Base-by-base conservation (phyloP, 345 rosid genomes). In the Rubroshorea leprosula region DNA sequence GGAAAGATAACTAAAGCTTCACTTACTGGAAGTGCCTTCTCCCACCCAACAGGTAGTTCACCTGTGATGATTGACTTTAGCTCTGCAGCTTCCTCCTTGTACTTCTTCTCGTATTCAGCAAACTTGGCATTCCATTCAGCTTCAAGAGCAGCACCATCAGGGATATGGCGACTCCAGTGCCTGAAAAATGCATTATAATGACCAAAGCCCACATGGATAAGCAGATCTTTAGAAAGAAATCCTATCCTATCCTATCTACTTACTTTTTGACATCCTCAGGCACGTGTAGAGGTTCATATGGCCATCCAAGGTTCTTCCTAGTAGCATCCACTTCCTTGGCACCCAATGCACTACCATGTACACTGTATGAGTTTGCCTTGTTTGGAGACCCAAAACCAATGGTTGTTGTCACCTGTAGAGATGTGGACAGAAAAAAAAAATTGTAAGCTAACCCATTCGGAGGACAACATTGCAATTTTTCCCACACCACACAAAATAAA, bases 251-350 rank as follows among this genome's bases (percentile, higher is more conserved):
- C 31, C 5, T 5, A 23, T 29, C 62, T 54, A n/a, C 74, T 73
- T 65, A 94, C 99, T 67, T 83, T 60, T 82, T 85, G 64, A 94
- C 95, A 58, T 90, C 96, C 51, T 87, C 97, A 17, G 97, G 99
- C 29, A 90, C 99, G 60, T 85, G 89, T 84, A 94, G 85, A 19
- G 99, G 96, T 76, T 84, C 95, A 35, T 66, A 63, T 13, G 96
- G 87, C 99, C 99, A 94, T 61, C 81, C 95, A 29, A 94, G 97
- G 83, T 94, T 94, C 70, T 80, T 61, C 79, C 99, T 90, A 16
- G 99, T 94, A 69, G 99, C 99, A 56, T 90, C 99, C 20, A 94
- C 99, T 87, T 94, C 99, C 75, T 90, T 94, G 74, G 95, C 76
- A 22, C 99, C 99, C 59, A 94, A 71, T 58, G 99, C 99, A 73